A percentile compares a stretch with the other conserved stretches of the same genome.
Evolutionary conservation across 768 basidiomycete genomes (phyloP).

Genomic region (Lactifluus volemus): DNA sequence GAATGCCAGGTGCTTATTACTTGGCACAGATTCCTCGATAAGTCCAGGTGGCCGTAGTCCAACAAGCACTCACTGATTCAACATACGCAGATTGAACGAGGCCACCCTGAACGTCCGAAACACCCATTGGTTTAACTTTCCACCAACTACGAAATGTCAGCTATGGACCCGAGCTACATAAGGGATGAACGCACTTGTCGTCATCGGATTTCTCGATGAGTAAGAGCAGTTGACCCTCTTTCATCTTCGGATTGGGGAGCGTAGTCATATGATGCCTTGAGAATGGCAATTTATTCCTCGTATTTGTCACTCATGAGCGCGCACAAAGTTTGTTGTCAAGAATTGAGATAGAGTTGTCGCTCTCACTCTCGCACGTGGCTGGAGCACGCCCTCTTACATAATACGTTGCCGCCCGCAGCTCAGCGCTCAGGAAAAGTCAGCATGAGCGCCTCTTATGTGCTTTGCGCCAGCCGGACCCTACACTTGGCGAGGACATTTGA

Average conservation of each 20-base stretch:
- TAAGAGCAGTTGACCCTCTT: slow-evolving; percentile 81
- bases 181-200: slow-evolving; percentile 59
- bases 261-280: slow-evolving; percentile 96
- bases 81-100: slow-evolving; percentile 82
- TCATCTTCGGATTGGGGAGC: too few species aligned
- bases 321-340: neutral
- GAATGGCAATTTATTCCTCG: slow-evolving; percentile 68
- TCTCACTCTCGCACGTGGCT: too few species aligned
- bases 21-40: neutral
- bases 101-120: slow-evolving; percentile 58
- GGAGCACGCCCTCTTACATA: too few species aligned
- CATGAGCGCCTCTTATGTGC: too few species aligned
- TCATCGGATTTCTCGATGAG: slow-evolving; percentile 84
- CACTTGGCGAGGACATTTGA: too few species aligned
- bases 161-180: neutral
- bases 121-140: too few species aligned
- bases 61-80: slow-evolving; percentile 51
- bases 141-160: slow-evolving; percentile 30
- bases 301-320: slow-evolving; percentile 39
- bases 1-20: too few species aligned
- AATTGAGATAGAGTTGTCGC: neutral
- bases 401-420: too few species aligned
- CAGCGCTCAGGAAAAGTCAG: too few species aligned
- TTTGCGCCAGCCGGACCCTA: too few species aligned
- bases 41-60: too few species aligned